Evolutionary conservation across 257 asterid species (phyloP), one percentile per base, ranked within the genome.

Genomic region (Plectranthus barbatus): DNA sequence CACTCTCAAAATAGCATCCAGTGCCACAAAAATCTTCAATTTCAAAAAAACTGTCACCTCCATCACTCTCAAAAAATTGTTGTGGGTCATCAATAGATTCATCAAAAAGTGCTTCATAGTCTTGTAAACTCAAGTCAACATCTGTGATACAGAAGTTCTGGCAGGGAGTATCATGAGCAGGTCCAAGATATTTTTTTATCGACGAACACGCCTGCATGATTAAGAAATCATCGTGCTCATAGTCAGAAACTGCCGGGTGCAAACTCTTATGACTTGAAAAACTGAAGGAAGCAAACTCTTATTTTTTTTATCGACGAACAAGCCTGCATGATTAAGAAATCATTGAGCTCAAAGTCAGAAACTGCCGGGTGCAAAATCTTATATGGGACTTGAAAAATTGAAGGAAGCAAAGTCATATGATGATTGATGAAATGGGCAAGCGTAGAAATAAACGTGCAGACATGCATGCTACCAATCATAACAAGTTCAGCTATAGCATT

Each of bases 71-170:
- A 17, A 66, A 62, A 68, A 65, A 74, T 41, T 69, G 75, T 53
- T 69, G 73, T 2, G 81, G 63, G 6, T 67, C 77, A 62, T 72
- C 79, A 54, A 64, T 54, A 53, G 68, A 72, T 54, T 62, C 79
- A 15, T 81, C 84, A 65, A 71, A 79, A 39, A 71, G 64, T 0
- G 72, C 73, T 21, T 68, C 78, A 39, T 64, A 70, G 73, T 75
- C 72, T 7, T 78, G 84, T 76, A 74, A 57, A 69, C 75, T 70
- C 77, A 77, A 64, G 58, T 73, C 84, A n/a, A 14, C 54, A 71
- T 81, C 84, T 15, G 78, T 64, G 67, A 75, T 68, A 62, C 68
- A 31, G 21, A 68, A 66, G 62, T 79, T 80, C 74, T 69, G 59
- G 70, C 52, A 40, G 56, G 74, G 69, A 37, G 68, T 36, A 48